Conservation (phyloP, 495 filamentous ascomycete genomes). For the Penicillium nucicola region DNA sequence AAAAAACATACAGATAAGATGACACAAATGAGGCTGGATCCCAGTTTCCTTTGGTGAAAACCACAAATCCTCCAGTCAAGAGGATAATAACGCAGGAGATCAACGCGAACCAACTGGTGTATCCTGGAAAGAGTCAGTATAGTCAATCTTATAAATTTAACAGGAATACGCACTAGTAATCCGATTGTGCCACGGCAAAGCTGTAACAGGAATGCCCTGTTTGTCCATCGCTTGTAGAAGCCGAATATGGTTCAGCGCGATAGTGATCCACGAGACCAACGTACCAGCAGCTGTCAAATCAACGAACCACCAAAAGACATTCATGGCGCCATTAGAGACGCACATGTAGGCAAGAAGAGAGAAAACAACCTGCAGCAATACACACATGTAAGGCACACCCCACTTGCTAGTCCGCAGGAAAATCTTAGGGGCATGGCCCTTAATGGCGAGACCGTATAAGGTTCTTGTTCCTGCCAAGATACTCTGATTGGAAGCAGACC, state of each 20-base stretch:
- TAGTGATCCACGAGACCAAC: slow-evolving; percentile 54
- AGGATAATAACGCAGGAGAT: slow-evolving; percentile 50
- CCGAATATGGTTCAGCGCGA: slow-evolving; percentile 55
- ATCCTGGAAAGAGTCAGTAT: slow-evolving; percentile 36
- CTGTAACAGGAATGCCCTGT: slow-evolving; percentile 43
- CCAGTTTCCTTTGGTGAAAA: slow-evolving; percentile 49
- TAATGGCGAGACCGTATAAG: slow-evolving; percentile 43
- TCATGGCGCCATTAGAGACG: slow-evolving; percentile 51
- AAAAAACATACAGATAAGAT: slow-evolving; percentile 31
- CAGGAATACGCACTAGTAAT: slow-evolving; percentile 18
- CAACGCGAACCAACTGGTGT: slow-evolving; percentile 48
- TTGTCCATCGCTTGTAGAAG: slow-evolving; percentile 49
- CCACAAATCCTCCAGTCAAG: slow-evolving; percentile 58
- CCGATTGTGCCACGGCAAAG: slow-evolving; percentile 52
- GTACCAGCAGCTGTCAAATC: slow-evolving; percentile 53
- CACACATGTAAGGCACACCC: slow-evolving; percentile 60
- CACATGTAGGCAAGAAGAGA: slow-evolving; percentile 59
- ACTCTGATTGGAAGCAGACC: slow-evolving; percentile 50
- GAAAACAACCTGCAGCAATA: slow-evolving; percentile 48
- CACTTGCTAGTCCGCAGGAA: slow-evolving; percentile 56
- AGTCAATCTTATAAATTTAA: neutral
- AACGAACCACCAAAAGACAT: slow-evolving; percentile 61
- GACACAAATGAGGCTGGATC: slow-evolving; percentile 31
- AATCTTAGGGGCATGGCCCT: slow-evolving; percentile 42
- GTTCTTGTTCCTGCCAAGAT: slow-evolving; percentile 47